Evolutionary conservation across 2,329 filamentous ascomycete genomes (phyloP), one percentile per base, ranked within the genome.

Genomic region (Gaeumannomyces tritici): DNA sequence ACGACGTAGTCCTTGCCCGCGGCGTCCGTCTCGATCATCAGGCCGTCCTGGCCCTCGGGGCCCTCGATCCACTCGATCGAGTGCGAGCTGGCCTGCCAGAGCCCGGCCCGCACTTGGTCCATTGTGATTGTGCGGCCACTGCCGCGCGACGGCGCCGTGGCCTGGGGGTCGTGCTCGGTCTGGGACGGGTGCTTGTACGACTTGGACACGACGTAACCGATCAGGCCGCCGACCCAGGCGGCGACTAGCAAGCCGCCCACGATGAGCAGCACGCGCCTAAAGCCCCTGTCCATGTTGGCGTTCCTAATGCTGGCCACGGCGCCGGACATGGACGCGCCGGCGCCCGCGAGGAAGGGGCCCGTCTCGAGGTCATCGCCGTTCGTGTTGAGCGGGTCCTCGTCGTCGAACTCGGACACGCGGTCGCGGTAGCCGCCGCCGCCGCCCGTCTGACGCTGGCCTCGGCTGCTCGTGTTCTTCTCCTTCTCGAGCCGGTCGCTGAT

Each of bases 31-130:
- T 96, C 89, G 26, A 99, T 82, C 66, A 99, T 74, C 64, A 98
- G 74, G 1, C 95, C 95, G 71, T 99, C 95, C 71, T 91, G 87
- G 18, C 88, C 89, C 58, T 86, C 79, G 0, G 89, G 83, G 0
- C 90, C 89, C 33, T 83, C 81, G 60, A 95, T 89, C 91, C 91
- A 96, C 66, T 83, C 83, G 65, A 95, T 89, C 33, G 80, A 82
- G 65, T 91, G 87, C 57, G 76, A 81, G 51, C 74, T 75, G n/a
- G 89, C 73, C 27, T 74, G 77, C 86, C 89, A 96, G 68, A 81
- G 78, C 3, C 89, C 89, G 1, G 70, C 71, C 69, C 88, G 78
- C 12, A 95, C 79, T 71, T 91, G 87, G 57, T 90, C 86, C 63
- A 95, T 75, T 1, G 87, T 90, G 60, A 96, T 80, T 65, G 85